Conservation (phyloP, 1,284 basidiomycete genomes). For the Boletus smithii region DNA sequence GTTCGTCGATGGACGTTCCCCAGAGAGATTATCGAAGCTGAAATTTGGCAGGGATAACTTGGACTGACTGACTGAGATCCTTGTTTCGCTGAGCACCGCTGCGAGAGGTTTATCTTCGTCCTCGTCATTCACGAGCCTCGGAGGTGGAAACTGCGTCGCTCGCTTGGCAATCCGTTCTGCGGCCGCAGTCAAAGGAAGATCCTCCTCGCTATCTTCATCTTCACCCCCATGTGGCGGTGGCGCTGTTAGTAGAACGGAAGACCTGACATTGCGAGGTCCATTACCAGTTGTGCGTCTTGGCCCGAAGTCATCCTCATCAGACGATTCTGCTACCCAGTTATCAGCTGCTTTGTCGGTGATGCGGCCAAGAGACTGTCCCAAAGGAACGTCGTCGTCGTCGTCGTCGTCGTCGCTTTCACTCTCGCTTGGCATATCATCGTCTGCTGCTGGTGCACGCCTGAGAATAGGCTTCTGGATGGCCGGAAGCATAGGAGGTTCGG, state of each 20-base stretch:
- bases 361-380: slow-evolving; percentile 24
- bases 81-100: slow-evolving; percentile 53
- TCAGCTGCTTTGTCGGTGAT: slow-evolving; percentile 34
- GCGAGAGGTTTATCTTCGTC: slow-evolving; percentile 74
- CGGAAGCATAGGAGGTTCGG: slow-evolving; percentile 56
- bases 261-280: slow-evolving; percentile 44
- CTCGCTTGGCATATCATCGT: slow-evolving; percentile 47
- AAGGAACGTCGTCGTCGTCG: slow-evolving; percentile 40
- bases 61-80: slow-evolving; percentile 46
- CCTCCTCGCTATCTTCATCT: slow-evolving; percentile 66
- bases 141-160: slow-evolving; percentile 19
- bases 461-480: slow-evolving; percentile 47
- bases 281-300: slow-evolving; percentile 54
- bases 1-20: slow-evolving; percentile 26
- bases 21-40: slow-evolving; percentile 41
- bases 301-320: slow-evolving; percentile 50
- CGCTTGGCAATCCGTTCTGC: slow-evolving; percentile 36
- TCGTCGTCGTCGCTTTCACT: slow-evolving; percentile 48
- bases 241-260: slow-evolving; percentile 17
- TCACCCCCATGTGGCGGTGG: slow-evolving; percentile 12
- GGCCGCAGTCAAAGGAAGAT: slow-evolving; percentile 67
- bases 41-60: slow-evolving; percentile 46
- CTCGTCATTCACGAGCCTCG: slow-evolving; percentile 24
- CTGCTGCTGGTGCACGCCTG: slow-evolving; percentile 43
- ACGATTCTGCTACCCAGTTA: slow-evolving; percentile 58